Percentiles rank a stretch among this genome's conserved stretches.
These are phyloP conservation scores for Melocanna baccifera DNA, from an alignment of 176 grass and related monocot genomes.

Conservation along the genomic window DNA sequence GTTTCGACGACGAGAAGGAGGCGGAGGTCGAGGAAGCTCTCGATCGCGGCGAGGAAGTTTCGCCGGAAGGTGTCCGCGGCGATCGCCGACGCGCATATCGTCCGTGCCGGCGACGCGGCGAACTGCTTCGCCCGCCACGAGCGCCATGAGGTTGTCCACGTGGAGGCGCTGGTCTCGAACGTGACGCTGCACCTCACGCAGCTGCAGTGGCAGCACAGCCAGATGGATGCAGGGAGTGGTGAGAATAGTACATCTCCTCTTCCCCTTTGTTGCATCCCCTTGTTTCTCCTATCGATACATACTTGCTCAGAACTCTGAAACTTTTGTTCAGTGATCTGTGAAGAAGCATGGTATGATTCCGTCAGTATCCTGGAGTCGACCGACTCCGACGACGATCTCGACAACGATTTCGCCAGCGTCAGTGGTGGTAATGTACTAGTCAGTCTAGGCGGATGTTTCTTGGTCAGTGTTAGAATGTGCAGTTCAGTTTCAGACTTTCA, in stretches of 20 bases:
- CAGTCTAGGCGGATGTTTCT: no score
- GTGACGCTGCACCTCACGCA: conserved; percentile 82
- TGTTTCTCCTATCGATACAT: neutral
- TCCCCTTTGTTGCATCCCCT: neutral
- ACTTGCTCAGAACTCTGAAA: neutral
- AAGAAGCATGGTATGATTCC: conserved; percentile 92
- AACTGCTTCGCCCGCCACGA: conserved; percentile 29
- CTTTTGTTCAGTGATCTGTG: conserved; percentile 53
- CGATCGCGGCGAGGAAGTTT: conserved; percentile 45
- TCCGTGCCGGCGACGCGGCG: conserved; percentile 22
- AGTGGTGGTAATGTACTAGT: conserved; percentile 57
- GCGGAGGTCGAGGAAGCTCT: conserved; percentile 53
- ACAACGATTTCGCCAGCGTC: conserved; percentile 84
- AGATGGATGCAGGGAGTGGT: conserved; percentile 69
- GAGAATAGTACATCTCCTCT: neutral
- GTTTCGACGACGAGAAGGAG: conserved; percentile 42
- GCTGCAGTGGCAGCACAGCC: conserved; percentile 93
- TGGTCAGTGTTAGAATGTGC: neutral
- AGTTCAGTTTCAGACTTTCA: neutral
- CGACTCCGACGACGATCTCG: conserved; percentile 51
- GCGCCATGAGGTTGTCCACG: conserved; percentile 40
- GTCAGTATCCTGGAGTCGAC: conserved; percentile 71
- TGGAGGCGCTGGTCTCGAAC: conserved; percentile 56
- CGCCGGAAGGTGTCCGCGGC: conserved; percentile 67
- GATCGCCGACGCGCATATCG: conserved; percentile 43